These are phyloP conservation scores for Sinapis alba DNA, from an alignment of 441 rosid species.

Conservation along the genomic window DNA sequence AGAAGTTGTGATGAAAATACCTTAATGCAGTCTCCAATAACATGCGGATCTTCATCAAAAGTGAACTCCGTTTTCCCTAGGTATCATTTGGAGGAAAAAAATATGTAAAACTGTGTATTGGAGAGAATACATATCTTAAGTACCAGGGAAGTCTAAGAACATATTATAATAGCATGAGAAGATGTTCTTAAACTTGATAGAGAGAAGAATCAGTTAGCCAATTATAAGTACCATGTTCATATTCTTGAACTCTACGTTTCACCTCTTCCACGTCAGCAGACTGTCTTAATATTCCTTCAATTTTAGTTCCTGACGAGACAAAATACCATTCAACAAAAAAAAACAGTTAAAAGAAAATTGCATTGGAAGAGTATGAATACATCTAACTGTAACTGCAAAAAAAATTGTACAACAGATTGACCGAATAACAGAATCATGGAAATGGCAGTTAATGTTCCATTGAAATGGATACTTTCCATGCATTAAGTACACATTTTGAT, in stretches of 20 bases:
- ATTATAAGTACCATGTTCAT: conserved; percentile 77
- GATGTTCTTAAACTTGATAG: conserved; percentile 27
- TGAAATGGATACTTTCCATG: conserved; percentile 3
- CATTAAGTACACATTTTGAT: conserved; percentile 4
- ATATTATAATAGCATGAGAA: conserved; percentile 19
- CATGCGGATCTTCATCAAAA: conserved; percentile 95
- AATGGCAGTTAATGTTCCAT: neutral
- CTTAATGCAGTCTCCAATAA: conserved; percentile 98
- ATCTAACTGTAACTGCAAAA: neutral
- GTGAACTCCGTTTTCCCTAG: conserved; percentile 87
- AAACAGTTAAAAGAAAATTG: conserved; percentile 3
- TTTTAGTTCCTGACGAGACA: conserved; percentile 67
- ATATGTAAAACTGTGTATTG: neutral
- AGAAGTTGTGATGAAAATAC: conserved; percentile 45
- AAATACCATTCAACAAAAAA: conserved; percentile 16
- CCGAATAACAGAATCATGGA: conserved; percentile 20
- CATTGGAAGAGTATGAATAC: neutral
- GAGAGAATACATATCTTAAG: conserved; percentile 1
- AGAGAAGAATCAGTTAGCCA: conserved; percentile 19
- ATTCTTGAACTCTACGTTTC: conserved; percentile 91
- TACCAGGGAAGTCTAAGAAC: conserved; percentile 10
- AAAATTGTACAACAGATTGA: neutral
- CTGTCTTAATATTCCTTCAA: conserved; percentile 93
- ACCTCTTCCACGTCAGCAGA: conserved; percentile 99
- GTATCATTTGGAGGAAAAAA: conserved; percentile 19